A percentile compares a stretch with the other conserved stretches of the same genome.
Evolutionary conservation across 1,139 yeast species (phyloP).

Genomic region (Hemisphaericaspora lyxosophila): DNA sequence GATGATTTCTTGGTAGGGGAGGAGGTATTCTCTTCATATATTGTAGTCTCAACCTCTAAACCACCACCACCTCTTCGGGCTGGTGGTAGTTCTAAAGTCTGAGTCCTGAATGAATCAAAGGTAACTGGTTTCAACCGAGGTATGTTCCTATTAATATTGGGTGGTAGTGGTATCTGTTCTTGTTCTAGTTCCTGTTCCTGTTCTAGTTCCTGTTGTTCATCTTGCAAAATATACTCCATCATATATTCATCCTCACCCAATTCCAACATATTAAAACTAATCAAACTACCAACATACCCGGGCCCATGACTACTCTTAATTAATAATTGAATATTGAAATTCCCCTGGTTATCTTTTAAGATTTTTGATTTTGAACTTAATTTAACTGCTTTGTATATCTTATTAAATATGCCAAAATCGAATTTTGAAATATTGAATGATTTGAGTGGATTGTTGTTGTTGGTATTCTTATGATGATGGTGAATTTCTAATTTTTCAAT

Average conservation of each 20-base stretch:
- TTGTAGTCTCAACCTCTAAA: constrained; percentile 1
- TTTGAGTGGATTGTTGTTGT: too few species aligned
- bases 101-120: constrained; percentile 2
- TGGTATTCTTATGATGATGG: constrained; percentile 17
- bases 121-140: constrained; percentile 2
- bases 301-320: constrained; percentile 33
- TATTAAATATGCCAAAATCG: constrained; percentile 53
- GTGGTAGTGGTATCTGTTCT: not conserved
- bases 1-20: too few species aligned
- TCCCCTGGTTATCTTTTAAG: constrained; percentile 56
- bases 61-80: not conserved
- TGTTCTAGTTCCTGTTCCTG: not conserved
- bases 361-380: constrained; percentile 61
- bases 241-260: constrained; percentile 16
- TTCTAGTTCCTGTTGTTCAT: constrained; percentile 10
- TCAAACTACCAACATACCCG: constrained; percentile 56
- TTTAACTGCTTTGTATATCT: constrained; percentile 53
- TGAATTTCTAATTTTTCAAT: constrained; percentile 48
- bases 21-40: constrained; percentile 1
- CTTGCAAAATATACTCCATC: constrained; percentile 13
- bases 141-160: not conserved
- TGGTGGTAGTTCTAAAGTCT: not conserved
- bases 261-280: constrained; percentile 63
- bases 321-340: constrained; percentile 48
- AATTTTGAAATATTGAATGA: constrained; percentile 43